Conservation (phyloP, 1,284 basidiomycete species). For the Psilocybe mexicana region DNA sequence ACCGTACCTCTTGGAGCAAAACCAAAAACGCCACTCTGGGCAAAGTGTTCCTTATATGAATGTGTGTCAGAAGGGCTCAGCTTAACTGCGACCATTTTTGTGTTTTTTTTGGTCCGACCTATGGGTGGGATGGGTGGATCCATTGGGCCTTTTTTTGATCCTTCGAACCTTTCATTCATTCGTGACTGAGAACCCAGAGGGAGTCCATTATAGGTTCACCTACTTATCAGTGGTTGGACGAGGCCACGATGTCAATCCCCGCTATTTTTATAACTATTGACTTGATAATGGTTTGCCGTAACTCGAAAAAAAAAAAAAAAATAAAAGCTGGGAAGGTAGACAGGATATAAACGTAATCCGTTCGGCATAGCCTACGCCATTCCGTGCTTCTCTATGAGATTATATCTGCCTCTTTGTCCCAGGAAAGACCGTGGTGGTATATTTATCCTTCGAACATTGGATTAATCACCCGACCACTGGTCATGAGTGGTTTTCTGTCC, state of each 20-base stretch:
- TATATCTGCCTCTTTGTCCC: no score
- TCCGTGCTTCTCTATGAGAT: neutral
- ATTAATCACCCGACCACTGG: constrained; percentile 17
- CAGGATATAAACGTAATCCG: constrained; percentile 10
- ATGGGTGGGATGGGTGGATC: neutral
- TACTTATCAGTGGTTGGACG: neutral
- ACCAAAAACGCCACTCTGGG: constrained; percentile 1
- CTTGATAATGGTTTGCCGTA: neutral
- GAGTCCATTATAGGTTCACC: neutral
- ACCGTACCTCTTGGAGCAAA: neutral
- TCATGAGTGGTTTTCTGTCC: constrained; percentile 7
- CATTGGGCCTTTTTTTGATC: neutral
- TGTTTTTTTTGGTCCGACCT: constrained; percentile 10
- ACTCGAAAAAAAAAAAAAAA: constrained; percentile 1
- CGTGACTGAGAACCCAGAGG: constrained; percentile 2
- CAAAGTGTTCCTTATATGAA: constrained; percentile 11
- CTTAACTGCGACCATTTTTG: constrained; percentile 2
- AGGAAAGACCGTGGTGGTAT: neutral
- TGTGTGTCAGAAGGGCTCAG: neutral
- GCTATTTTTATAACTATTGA: constrained; percentile 9
- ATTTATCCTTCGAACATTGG: constrained; percentile 4
- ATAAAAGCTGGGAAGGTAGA: neutral
- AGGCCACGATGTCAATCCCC: neutral
- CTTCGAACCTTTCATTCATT: neutral
- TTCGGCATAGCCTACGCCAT: neutral